phyloP scores from a whole-genome alignment of 1,139 yeast species.

The Hansenula sp. region DNA sequence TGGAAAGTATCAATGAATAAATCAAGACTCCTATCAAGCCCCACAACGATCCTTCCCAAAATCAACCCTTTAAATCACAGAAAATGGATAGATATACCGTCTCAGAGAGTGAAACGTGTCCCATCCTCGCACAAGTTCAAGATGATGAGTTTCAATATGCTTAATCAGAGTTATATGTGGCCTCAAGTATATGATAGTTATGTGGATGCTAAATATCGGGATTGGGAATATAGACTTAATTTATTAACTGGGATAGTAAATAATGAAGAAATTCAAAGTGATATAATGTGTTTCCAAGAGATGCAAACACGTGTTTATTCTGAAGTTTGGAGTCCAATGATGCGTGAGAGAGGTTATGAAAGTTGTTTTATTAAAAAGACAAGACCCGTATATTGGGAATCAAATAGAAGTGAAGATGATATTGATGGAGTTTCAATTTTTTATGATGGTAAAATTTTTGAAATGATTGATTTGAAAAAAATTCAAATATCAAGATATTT shows the following conservation, averaged over 20 bases:
- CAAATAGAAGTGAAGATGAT: conserved; percentile 25
- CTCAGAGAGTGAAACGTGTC: not conserved
- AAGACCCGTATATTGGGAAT: conserved; percentile 45
- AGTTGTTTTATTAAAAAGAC: conserved; percentile 45
- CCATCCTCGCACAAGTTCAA: conserved; percentile 21
- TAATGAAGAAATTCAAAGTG: conserved; percentile 39
- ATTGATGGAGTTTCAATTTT: conserved; percentile 59
- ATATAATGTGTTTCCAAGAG: conserved; percentile 60
- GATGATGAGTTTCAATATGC: conserved; percentile 46
- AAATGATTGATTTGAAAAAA: conserved; percentile 36
- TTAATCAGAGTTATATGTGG: conserved; percentile 57
- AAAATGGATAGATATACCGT: conserved; percentile 9
- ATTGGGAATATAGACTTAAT: conserved; percentile 46
- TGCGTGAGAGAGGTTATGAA: conserved; percentile 30
- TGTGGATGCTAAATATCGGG: conserved; percentile 38
- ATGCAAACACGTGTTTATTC: conserved; percentile 46
- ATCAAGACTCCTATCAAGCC: not conserved
- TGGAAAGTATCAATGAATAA: not conserved
- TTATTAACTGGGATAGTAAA: conserved; percentile 36
- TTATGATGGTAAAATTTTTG: conserved; percentile 41
- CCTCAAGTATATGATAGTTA: conserved; percentile 44
- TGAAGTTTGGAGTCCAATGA: conserved; percentile 36
- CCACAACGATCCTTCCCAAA: not conserved
- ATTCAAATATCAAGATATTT: conserved; percentile 17
- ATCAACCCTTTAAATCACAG: conserved; percentile 8